Evolutionary conservation across 768 basidiomycete genomes (phyloP), one percentile per base, ranked within the genome.

Genomic region (Collybia mongolica): DNA sequence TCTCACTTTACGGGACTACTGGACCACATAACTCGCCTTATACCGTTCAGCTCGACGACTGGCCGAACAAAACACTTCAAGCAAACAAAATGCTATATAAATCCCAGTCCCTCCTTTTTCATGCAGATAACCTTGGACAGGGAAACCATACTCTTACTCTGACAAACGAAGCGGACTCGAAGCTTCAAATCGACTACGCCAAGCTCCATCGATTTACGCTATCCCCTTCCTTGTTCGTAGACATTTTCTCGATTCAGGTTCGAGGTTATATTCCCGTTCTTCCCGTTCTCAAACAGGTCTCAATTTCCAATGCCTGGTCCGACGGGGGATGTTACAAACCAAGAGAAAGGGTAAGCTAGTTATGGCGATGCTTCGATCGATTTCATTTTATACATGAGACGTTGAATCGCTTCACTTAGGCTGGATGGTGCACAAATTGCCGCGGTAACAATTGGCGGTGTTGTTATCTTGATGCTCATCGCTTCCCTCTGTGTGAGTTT

Each of bases 1-100:
- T 74, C 49, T 43, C 65, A 18, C 62, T 73, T 19, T 66, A 66
- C 22, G 73, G 75, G 5, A n/a, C 67, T 4, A 66, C 73, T 28
- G 63, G 66, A n/a, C 62, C 64, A 19, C 39, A 50, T 12, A 52
- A 62, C 22, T 55, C 52, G 1, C 38, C 53, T 4, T 68, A 62
- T 32, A 45, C 46, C 4, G 56, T 65, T 6, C 29, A 58, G 19
- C n/a, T 71, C 2, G 67, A 71, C 51, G 55, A 52, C 15, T 19
- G 46, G 15, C 19, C 56, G 2, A 36, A 52, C 0, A 54, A 44
- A 17, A 48, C 49, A 2, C 64, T 58, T 48, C 56, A 58, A 35
- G 64, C 59, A 11, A 50, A 22, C 18, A 54, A 56, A 40, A n/a
- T 40, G 2, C 46, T 36, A 44, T 54, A 19, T 57, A 36, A 28